A percentile compares a stretch with the other conserved stretches of the same genome.
These are phyloP conservation scores for Dichotomocladium elegans DNA, from an alignment of 371 early-diverging fungal species.

Conservation along the genomic window DNA sequence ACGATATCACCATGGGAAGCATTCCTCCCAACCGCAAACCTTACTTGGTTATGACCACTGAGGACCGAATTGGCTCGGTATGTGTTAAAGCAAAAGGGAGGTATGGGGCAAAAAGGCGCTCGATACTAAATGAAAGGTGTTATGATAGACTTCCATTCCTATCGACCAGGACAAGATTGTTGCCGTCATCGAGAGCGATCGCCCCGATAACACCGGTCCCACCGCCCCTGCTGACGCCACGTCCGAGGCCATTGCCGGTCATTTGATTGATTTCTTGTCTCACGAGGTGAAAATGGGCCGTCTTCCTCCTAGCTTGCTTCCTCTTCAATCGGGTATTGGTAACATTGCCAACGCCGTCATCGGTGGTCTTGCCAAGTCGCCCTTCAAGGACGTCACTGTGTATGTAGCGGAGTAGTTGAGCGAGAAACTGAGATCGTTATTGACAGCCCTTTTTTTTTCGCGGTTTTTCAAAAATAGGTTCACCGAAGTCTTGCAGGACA, in stretches of 20 bases:
- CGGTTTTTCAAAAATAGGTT: slow-evolving; percentile 16
- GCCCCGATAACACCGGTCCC: slow-evolving; percentile 46
- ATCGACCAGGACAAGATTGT: slow-evolving; percentile 47
- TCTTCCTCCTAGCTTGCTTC: slow-evolving; percentile 41
- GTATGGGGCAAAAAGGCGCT: background rate
- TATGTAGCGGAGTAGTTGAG: no score
- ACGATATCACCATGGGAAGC: slow-evolving; percentile 38
- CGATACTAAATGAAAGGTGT: background rate
- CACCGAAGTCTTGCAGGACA: slow-evolving; percentile 50
- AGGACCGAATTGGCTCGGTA: slow-evolving; percentile 51
- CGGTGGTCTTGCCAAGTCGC: slow-evolving; percentile 48
- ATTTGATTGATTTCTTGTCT: slow-evolving; percentile 49
- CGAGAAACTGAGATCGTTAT: no score
- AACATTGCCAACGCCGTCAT: slow-evolving; percentile 56
- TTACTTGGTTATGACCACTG: slow-evolving; percentile 42
- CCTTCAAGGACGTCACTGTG: slow-evolving; percentile 49
- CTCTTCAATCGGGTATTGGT: slow-evolving; percentile 54
- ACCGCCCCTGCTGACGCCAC: slow-evolving; percentile 40
- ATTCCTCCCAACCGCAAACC: slow-evolving; percentile 48
- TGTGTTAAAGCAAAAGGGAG: slow-evolving; percentile 13
- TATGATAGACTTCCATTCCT: slow-evolving; percentile 40
- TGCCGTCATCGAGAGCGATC: slow-evolving; percentile 43
- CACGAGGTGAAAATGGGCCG: slow-evolving; percentile 51
- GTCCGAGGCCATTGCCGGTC: slow-evolving; percentile 41
- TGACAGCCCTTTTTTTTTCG: no score